phyloP scores from a whole-genome alignment of 306 rosid genomes.

The Neltuma alba region DNA sequence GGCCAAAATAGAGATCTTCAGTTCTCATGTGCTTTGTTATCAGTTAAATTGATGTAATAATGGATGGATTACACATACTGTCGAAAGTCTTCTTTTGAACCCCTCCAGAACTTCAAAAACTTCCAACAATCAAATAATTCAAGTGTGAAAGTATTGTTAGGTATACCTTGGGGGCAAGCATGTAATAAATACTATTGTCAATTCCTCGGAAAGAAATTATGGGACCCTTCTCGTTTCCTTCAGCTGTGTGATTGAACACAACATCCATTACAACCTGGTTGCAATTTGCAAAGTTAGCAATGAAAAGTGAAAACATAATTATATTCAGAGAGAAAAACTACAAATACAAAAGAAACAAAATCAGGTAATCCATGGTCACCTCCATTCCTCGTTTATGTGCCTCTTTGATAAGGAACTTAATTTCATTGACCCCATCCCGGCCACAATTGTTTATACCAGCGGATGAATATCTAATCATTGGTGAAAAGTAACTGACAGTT shows the following conservation, averaged over 20 bases:
- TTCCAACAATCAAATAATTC: conserved; percentile 31
- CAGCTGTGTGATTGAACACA: conserved; percentile 98
- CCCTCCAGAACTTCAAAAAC: conserved; percentile 15
- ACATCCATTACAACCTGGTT: conserved; percentile 97
- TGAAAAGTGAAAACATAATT: conserved; percentile 31
- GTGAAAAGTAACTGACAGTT: conserved; percentile 88
- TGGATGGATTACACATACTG: conserved; percentile 4
- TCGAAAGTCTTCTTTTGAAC: not conserved
- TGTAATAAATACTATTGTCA: conserved; percentile 84
- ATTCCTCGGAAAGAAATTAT: conserved; percentile 88
- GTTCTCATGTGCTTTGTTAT: not conserved
- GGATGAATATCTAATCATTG: conserved; percentile 93
- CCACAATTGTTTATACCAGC: conserved; percentile 77
- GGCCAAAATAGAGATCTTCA: not conserved
- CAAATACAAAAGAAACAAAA: conserved; percentile 8
- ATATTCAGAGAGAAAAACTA: not conserved
- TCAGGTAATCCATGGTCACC: conserved; percentile 50
- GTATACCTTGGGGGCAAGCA: conserved; percentile 94
- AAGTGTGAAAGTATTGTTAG: conserved; percentile 21
- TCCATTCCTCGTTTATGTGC: conserved; percentile 95
- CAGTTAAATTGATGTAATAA: not conserved
- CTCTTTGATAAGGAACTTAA: conserved; percentile 84
- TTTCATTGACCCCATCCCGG: conserved; percentile 77
- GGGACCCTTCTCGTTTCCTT: conserved; percentile 97
- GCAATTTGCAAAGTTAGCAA: conserved; percentile 37